These are phyloP conservation scores for Phytophthora tentaculata DNA, from an alignment of 352 stramenopile species.

Conservation along the genomic window DNA sequence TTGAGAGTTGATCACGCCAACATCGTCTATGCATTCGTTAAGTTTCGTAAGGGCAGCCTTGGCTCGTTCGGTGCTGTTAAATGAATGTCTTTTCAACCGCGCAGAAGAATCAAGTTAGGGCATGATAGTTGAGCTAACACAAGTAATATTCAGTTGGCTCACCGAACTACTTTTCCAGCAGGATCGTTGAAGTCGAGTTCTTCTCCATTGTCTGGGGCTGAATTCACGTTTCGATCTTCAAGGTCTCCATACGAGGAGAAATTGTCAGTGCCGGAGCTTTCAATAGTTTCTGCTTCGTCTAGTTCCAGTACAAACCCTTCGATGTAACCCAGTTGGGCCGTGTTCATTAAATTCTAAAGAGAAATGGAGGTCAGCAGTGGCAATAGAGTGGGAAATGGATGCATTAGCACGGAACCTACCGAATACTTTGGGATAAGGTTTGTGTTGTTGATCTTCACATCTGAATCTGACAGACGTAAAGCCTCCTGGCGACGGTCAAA, in stretches of 20 bases:
- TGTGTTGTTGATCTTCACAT: conserved; percentile 43
- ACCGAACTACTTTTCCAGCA: conserved; percentile 43
- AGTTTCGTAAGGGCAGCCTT: conserved; percentile 25
- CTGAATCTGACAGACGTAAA: conserved; percentile 39
- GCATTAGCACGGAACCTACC: conserved; percentile 26
- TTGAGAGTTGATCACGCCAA: neutral
- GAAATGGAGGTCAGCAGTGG: neutral
- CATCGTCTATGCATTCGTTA: conserved; percentile 21
- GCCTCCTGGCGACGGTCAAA: conserved; percentile 64
- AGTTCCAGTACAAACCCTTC: conserved; percentile 2
- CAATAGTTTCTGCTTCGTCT: conserved; percentile 6
- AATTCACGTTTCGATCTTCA: neutral
- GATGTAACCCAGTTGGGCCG: conserved; percentile 26
- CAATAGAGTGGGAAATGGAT: neutral
- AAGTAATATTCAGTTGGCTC: neutral
- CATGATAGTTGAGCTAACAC: neutral
- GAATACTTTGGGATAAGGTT: conserved; percentile 73
- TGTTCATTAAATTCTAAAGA: conserved; percentile 45
- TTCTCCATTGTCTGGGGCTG: neutral
- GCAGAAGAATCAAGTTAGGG: neutral
- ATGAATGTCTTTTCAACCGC: conserved; percentile 37
- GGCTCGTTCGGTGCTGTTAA: conserved; percentile 36
- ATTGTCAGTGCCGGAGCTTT: neutral
- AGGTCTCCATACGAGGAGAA: neutral
- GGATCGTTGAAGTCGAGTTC: conserved; percentile 13